Conservation (phyloP, 768 basidiomycete genomes). For the Lepiota brunneoincarnata region DNA sequence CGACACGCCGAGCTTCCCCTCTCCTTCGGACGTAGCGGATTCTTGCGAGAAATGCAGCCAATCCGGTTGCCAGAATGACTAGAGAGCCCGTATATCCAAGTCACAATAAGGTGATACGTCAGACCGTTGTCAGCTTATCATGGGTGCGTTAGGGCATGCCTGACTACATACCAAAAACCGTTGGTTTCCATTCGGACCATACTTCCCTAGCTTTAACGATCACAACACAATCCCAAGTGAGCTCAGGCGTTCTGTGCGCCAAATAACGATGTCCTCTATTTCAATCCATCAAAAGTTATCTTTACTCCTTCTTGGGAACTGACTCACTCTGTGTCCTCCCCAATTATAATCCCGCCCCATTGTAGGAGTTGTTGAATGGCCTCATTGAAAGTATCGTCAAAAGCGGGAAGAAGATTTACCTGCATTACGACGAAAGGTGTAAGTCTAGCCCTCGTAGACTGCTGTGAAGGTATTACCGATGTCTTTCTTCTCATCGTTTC, state of each 20-base stretch:
- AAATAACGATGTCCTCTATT: slow-evolving; percentile 70
- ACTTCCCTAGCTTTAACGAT: slow-evolving; percentile 63
- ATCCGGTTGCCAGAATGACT: slow-evolving; percentile 27
- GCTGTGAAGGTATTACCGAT: slow-evolving; percentile 37
- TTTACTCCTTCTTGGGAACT: slow-evolving; percentile 13
- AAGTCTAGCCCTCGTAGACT: slow-evolving; percentile 1
- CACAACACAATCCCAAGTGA: slow-evolving; percentile 64
- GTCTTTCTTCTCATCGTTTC: slow-evolving; percentile 57
- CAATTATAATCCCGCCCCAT: slow-evolving; percentile 71
- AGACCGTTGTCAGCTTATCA: slow-evolving; percentile 17
- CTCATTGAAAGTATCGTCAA: slow-evolving; percentile 75
- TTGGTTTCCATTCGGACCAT: slow-evolving; percentile 68
- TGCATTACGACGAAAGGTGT: slow-evolving; percentile 23
- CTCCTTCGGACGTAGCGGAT: slow-evolving; percentile 47
- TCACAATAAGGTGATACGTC: slow-evolving; percentile 12
- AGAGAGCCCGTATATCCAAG: slow-evolving; percentile 28
- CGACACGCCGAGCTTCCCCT: slow-evolving; percentile 62
- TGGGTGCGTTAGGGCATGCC: background rate
- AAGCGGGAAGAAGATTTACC: slow-evolving; percentile 53
- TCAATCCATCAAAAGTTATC: slow-evolving; percentile 2
- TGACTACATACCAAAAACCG: slow-evolving; percentile 53
- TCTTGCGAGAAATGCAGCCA: slow-evolving; percentile 30
- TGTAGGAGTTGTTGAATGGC: slow-evolving; percentile 74
- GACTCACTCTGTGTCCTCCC: slow-evolving; percentile 63
- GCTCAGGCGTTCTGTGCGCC: slow-evolving; percentile 66